A percentile compares a stretch with the other conserved stretches of the same genome.
Conservation (phyloP, 495 filamentous ascomycete genomes). For the Hypoxylon fragiforme region DNA sequence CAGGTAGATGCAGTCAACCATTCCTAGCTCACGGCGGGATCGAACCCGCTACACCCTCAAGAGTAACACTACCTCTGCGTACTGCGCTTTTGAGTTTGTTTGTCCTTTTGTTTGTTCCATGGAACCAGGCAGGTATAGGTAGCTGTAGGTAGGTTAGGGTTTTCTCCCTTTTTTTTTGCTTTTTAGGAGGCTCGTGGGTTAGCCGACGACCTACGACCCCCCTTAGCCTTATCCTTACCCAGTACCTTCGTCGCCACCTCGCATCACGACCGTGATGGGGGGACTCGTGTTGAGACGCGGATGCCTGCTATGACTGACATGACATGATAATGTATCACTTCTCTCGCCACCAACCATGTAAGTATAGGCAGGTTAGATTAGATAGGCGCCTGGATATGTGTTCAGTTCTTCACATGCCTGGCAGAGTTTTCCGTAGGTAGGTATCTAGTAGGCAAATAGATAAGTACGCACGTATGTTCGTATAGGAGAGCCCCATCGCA, state of each 20-base stretch:
- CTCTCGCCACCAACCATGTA: slow-evolving; percentile 14
- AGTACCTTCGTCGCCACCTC: slow-evolving; percentile 17
- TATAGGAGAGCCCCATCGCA: too few relatives aligned
- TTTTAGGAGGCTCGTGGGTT: too few relatives aligned
- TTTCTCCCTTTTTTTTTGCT: too few relatives aligned
- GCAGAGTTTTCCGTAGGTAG: too few relatives aligned
- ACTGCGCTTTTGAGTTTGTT: too few relatives aligned
- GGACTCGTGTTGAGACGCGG: neutral
- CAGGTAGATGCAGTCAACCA: slow-evolving; percentile 14
- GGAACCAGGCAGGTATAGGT: too few relatives aligned
- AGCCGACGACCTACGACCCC: too few relatives aligned
- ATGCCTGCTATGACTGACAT: neutral
- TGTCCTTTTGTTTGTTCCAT: slow-evolving; percentile 2
- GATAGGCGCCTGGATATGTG: too few relatives aligned
- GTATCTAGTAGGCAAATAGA: slow-evolving; percentile 1
- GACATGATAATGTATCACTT: slow-evolving; percentile 2
- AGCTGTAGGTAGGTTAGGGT: too few relatives aligned
- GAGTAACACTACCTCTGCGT: slow-evolving; percentile 6
- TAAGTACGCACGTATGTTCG: slow-evolving; percentile 8
- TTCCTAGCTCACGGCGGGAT: slow-evolving; percentile 5
- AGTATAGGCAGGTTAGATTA: neutral
- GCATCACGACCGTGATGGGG: slow-evolving; percentile 13
- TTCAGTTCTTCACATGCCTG: slow-evolving; percentile 22
- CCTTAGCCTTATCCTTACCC: too few relatives aligned
- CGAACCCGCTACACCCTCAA: slow-evolving; percentile 7